Conservation (phyloP, 805 yeast species). For the Hanseniaspora hatyaiensis region DNA sequence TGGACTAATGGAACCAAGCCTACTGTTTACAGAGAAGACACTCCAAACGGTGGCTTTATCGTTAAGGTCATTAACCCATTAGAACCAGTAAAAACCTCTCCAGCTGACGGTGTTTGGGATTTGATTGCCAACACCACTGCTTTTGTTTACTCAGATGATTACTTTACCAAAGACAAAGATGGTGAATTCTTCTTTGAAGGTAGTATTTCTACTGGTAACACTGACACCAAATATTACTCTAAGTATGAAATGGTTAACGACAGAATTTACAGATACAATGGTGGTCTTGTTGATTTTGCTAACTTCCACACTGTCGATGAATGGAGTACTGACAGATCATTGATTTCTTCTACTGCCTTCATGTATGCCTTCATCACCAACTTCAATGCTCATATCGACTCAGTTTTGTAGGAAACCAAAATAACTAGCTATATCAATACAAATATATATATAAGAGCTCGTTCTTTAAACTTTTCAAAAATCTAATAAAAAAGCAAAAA, state of each 20-base stretch:
- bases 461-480: not conserved
- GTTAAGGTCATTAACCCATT: conserved; percentile 27
- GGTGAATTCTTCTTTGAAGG: conserved; percentile 17
- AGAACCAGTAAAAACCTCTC: conserved; percentile 45
- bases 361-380: conserved; percentile 19
- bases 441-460: not conserved
- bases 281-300: conserved; percentile 9
- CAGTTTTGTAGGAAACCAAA: not conserved
- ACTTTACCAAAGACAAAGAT: conserved; percentile 6
- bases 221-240: conserved; percentile 19
- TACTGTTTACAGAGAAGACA: conserved; percentile 14
- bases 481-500: not conserved
- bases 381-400: conserved; percentile 17
- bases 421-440: too few species aligned
- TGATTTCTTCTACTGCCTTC: conserved; percentile 18
- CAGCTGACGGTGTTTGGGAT: conserved; percentile 40
- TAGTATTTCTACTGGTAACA: conserved; percentile 18
- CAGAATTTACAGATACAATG: conserved; percentile 19
- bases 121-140: conserved; percentile 49
- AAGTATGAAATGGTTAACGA: conserved; percentile 16
- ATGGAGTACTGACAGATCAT: conserved; percentile 15
- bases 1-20: conserved; percentile 17
- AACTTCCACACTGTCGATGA: conserved; percentile 20
- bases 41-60: conserved; percentile 19
- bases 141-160: conserved; percentile 42